A percentile compares a stretch with the other conserved stretches of the same genome.
These are phyloP conservation scores for Zizania palustris DNA, from an alignment of 202 grass and related monocot species.

Conservation along the genomic window DNA sequence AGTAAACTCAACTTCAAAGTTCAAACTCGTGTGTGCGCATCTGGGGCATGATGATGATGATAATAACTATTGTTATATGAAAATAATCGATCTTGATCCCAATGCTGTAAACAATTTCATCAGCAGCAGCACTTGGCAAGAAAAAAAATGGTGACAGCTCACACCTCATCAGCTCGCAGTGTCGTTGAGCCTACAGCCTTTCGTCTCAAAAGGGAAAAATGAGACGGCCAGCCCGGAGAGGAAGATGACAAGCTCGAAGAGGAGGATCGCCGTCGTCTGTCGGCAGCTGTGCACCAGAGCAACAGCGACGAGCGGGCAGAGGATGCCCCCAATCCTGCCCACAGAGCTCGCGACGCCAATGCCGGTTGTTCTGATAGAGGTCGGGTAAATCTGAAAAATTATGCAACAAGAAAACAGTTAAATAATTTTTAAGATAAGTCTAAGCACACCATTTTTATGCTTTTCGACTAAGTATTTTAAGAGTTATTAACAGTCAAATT, in stretches of 20 bases:
- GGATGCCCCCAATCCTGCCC: conserved; percentile 84
- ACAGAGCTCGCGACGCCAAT: conserved; percentile 86
- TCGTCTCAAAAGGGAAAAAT: conserved; percentile 94
- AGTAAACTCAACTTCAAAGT: too few species aligned
- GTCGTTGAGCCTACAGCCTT: conserved; percentile 71
- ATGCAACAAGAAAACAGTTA: background rate
- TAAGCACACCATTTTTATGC: too few species aligned
- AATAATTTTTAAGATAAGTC: too few species aligned
- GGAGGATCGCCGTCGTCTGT: conserved; percentile 67
- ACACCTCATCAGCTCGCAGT: conserved; percentile 47
- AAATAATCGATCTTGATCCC: too few species aligned
- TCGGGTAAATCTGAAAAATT: conserved; percentile 80
- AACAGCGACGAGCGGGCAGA: conserved; percentile 93
- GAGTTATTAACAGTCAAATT: too few species aligned
- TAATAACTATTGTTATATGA: too few species aligned
- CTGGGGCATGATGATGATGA: too few species aligned
- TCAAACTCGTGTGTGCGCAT: too few species aligned
- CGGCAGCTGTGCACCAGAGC: conserved; percentile 81
- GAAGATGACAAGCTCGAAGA: conserved; percentile 88
- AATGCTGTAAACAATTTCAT: too few species aligned
- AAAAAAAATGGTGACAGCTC: background rate
- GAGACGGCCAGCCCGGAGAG: conserved; percentile 71
- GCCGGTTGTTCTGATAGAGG: conserved; percentile 72
- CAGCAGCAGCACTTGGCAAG: background rate
- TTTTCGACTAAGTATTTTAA: too few species aligned